Evolutionary conservation across 495 filamentous ascomycete species (phyloP).

Genomic region (Penicillium arizonense): DNA sequence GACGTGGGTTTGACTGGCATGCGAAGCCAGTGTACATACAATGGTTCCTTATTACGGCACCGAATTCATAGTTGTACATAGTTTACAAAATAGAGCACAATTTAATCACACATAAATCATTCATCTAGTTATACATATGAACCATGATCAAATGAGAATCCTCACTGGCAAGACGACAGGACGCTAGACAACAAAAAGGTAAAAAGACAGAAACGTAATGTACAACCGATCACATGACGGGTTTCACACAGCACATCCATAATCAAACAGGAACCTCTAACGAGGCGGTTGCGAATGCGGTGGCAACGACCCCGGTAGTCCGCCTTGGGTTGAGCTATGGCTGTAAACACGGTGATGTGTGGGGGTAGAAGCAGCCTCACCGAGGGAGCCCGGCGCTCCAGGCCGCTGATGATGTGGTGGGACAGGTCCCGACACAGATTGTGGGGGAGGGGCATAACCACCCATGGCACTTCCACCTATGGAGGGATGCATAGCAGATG

Average conservation of each 20-base stretch:
- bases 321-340: slow-evolving; percentile 33
- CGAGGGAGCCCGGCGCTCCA: slow-evolving; percentile 25
- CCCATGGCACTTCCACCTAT: slow-evolving; percentile 28
- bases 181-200: not conserved
- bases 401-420: slow-evolving; percentile 36
- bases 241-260: not conserved
- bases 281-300: slow-evolving; percentile 34
- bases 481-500: slow-evolving; percentile 33
- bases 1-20: not conserved
- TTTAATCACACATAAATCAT: slow-evolving; percentile 19
- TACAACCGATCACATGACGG: slow-evolving; percentile 4
- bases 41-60: not conserved
- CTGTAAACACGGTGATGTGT: slow-evolving; percentile 46
- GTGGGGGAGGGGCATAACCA: slow-evolving; percentile 29
- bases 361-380: slow-evolving; percentile 21
- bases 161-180: slow-evolving; percentile 2
- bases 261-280: slow-evolving; percentile 10
- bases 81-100: not conserved
- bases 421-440: slow-evolving; percentile 25
- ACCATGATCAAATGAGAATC: slow-evolving; percentile 7
- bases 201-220: slow-evolving; percentile 4
- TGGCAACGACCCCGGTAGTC: slow-evolving; percentile 26
- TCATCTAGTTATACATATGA: slow-evolving; percentile 24
- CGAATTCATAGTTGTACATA: not conserved
- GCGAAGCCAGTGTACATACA: not conserved